Conservation (phyloP, 2,329 filamentous ascomycete genomes). For the Talaromyces sp. region DNA sequence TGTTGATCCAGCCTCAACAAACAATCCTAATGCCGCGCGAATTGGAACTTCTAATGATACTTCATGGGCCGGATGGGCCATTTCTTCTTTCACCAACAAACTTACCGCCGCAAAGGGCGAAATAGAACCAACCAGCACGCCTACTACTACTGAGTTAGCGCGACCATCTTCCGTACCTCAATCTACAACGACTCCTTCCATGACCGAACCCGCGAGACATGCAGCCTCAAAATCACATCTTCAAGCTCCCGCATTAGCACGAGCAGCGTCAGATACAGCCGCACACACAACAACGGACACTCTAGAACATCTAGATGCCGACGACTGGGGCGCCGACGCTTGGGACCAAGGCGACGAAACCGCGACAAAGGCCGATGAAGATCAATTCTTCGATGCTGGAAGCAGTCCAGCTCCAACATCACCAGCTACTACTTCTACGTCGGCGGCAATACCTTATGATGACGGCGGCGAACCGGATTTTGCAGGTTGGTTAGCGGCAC, state of each 20-base stretch:
- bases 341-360: constrained; percentile 64
- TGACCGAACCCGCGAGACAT: constrained; percentile 21
- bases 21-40: constrained; percentile 52
- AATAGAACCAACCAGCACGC: constrained; percentile 59
- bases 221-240: constrained; percentile 23
- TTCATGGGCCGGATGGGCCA: constrained; percentile 94
- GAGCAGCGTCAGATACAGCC: constrained; percentile 39
- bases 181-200: constrained; percentile 27
- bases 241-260: constrained; percentile 27
- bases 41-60: constrained; percentile 71
- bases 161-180: constrained; percentile 49
- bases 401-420: constrained; percentile 25
- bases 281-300: constrained; percentile 41
- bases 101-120: constrained; percentile 77
- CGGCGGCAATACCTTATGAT: constrained; percentile 57
- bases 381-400: constrained; percentile 42
- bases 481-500: constrained; percentile 87
- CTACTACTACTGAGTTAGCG: constrained; percentile 38
- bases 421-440: constrained; percentile 23
- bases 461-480: constrained; percentile 91
- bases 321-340: constrained; percentile 48
- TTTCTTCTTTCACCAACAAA: constrained; percentile 97
- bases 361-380: constrained; percentile 36
- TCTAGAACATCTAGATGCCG: constrained; percentile 32
- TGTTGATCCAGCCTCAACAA: constrained; percentile 31